Percentiles rank a stretch among this genome's conserved stretches.
Evolutionary conservation across 768 basidiomycete species (phyloP).

Genomic region (Boletus bicolor): DNA sequence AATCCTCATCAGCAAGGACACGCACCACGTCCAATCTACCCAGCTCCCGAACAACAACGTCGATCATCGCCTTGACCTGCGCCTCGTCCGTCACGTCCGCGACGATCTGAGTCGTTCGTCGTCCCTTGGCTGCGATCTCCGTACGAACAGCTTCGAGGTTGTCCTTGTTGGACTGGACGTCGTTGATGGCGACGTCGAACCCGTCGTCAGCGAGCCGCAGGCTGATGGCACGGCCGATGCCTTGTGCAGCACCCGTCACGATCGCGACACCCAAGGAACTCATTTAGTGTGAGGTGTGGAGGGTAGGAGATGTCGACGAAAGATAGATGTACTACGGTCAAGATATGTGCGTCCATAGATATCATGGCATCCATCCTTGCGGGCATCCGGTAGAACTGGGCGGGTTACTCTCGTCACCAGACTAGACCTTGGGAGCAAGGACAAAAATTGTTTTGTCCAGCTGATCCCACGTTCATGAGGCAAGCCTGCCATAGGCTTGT

Average conservation of each 20-base stretch:
- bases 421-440: no score
- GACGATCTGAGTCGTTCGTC: background rate
- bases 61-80: slow-evolving; percentile 15
- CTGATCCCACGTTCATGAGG: no score
- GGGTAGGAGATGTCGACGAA: background rate
- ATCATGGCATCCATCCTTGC: no score
- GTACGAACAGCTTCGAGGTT: slow-evolving; percentile 2
- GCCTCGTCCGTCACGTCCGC: slow-evolving; percentile 5
- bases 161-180: slow-evolving; percentile 23
- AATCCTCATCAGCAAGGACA: background rate
- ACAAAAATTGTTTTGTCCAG: no score
- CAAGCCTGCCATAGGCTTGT: no score
- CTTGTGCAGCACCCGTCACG: slow-evolving; percentile 44
- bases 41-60: background rate
- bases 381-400: no score
- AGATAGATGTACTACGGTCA: no score
- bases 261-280: slow-evolving; percentile 31
- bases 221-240: slow-evolving; percentile 49
- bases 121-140: background rate
- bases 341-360: no score
- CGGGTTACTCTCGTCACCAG: no score
- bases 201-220: slow-evolving; percentile 41
- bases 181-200: slow-evolving; percentile 48
- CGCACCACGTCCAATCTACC: slow-evolving; percentile 14
- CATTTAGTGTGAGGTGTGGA: background rate